Percentiles rank a stretch among this genome's conserved stretches.
phyloP scores from a whole-genome alignment of 208 protist genomes.

The Leishmania amazonensis region DNA sequence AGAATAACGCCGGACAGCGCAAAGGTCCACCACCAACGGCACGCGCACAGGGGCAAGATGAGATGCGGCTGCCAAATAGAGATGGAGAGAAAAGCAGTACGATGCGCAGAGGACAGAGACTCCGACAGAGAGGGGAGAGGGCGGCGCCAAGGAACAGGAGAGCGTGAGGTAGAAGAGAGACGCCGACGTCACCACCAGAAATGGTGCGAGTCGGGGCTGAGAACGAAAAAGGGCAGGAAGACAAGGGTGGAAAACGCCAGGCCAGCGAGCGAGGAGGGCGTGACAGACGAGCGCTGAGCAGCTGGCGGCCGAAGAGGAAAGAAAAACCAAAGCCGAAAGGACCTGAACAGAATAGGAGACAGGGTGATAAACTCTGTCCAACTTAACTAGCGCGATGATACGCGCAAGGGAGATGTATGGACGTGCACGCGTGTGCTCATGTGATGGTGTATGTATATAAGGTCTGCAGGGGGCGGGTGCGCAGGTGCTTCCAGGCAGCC shows the following conservation, averaged over 20 bases:
- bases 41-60: too few species aligned
- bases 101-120: too few species aligned
- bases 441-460: background rate
- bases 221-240: background rate
- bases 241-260: background rate
- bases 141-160: background rate
- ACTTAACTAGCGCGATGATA: background rate
- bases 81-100: too few species aligned
- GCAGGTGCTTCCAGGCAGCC: background rate
- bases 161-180: background rate
- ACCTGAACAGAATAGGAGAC: background rate
- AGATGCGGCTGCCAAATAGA: too few species aligned
- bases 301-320: background rate
- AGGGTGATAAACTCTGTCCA: background rate
- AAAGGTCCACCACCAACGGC: too few species aligned
- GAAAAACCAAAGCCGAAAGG: background rate
- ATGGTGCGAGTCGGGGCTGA: background rate
- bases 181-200: background rate
- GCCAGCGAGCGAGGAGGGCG: background rate
- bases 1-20: too few species aligned
- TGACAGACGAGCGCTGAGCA: background rate
- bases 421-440: background rate
- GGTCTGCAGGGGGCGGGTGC: background rate
- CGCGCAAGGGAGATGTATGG: background rate
- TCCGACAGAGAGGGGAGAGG: background rate